Base-by-base conservation (phyloP, 1,284 basidiomycete genomes). In the Xerocomus amazonicus region DNA sequence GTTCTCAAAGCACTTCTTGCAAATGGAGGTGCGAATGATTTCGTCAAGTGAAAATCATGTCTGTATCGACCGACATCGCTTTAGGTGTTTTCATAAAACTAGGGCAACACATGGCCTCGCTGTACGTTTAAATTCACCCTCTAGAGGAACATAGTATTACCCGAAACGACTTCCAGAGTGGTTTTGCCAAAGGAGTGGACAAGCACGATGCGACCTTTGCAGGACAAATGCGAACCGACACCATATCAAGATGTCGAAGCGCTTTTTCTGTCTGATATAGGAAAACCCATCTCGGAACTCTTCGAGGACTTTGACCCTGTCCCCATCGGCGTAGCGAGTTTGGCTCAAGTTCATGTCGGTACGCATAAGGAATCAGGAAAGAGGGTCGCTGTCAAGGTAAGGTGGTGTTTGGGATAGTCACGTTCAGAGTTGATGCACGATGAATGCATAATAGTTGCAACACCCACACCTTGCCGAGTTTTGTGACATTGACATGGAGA, bases 401-500 rank as follows among this genome's bases (percentile, higher is more conserved):
- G 69, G 49, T 19, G 32, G 10, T 33, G 6, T 50, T 47, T 42
- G 34, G 16, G 13, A 27, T 45, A 37, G 14, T 34, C 8, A n/a
- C 5, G 19, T 36, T 36, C 36, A 14, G 32, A 14, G 28, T 23
- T 53, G 40, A 59, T 12, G 29, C 8, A 6, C 29, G 29, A 23
- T 38, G 43, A 23, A 45, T 44, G 28, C 27, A 23, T 51, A 43
- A 31, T 53, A 87, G 82, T 68, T 99, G 40, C 96, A 99, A 77
- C 97, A 99, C 68, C 94, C 97, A 4, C 90, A 91, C 66, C 77
- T 99, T 4, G 84, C 88, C 42, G 94, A 97, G 63, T 99, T 97
- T 67, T 92, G 87, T 52, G 80, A 90, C 53, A 80, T 90, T 33
- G 87, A 90, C 55, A 87, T 90, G 81, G 77, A 83, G 58, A 89